Percentiles rank a stretch among this genome's conserved stretches.
Evolutionary conservation across 1,284 basidiomycete species (phyloP).

Genomic region (Cryptococcus hybrid): DNA sequence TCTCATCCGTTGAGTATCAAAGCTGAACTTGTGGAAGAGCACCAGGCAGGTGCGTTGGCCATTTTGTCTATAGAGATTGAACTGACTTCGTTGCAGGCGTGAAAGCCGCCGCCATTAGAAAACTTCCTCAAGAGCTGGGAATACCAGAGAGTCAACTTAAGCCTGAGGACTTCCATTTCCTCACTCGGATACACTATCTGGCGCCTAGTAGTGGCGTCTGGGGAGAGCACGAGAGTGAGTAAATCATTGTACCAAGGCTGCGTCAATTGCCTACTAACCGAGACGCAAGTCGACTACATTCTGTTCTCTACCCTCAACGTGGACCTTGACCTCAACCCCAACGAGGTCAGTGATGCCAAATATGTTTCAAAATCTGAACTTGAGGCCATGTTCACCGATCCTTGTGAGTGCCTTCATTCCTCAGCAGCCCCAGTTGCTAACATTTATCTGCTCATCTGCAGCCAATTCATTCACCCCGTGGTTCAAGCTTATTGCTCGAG

Average conservation of each 20-base stretch:
- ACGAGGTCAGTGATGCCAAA: slow-evolving; percentile 88
- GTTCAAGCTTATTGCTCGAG: slow-evolving; percentile 97
- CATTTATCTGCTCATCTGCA: slow-evolving; percentile 42
- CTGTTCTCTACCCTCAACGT: slow-evolving; percentile 91
- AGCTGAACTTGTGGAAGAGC: slow-evolving; percentile 75
- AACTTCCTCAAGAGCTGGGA: slow-evolving; percentile 95
- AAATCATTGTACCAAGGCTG: no score
- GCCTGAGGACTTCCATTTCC: slow-evolving; percentile 85
- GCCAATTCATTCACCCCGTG: slow-evolving; percentile 93
- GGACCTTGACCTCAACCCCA: slow-evolving; percentile 75
- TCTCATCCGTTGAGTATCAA: slow-evolving; percentile 78
- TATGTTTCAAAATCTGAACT: slow-evolving; percentile 92
- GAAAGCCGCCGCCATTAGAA: slow-evolving; percentile 83
- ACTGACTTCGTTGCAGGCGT: slow-evolving; percentile 54
- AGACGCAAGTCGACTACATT: slow-evolving; percentile 89
- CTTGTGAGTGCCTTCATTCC: slow-evolving; percentile 56
- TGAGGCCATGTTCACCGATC: slow-evolving; percentile 82
- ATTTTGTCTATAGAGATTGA: not conserved
- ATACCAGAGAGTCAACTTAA: slow-evolving; percentile 71
- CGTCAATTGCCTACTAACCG: slow-evolving; percentile 7
- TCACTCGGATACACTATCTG: slow-evolving; percentile 96
- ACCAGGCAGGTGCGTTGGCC: slow-evolving; percentile 63
- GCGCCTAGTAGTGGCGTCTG: slow-evolving; percentile 89
- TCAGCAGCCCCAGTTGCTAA: not conserved
- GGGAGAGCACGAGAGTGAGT: slow-evolving; percentile 97